Evolutionary conservation across 2,329 filamentous ascomycete genomes (phyloP), one percentile per base, ranked within the genome.

Genomic region (Paradendryphiella salina): DNA sequence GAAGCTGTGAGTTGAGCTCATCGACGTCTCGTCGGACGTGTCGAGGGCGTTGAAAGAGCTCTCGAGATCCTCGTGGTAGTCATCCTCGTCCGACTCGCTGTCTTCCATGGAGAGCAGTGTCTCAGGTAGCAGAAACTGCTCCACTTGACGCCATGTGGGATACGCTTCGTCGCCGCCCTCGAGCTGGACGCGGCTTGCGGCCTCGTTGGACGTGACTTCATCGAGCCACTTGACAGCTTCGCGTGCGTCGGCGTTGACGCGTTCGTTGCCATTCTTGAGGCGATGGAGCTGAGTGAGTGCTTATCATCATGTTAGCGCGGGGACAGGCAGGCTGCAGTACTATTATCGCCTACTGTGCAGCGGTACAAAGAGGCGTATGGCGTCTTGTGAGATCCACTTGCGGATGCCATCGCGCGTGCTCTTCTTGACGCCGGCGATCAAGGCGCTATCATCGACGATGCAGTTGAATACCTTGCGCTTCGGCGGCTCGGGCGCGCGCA

Each of bases 221-320:
- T 80, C 78, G 39, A 80, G 73, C 78, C 78, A 80, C 55, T 75
- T 71, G 38, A 80, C 70, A 35, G 77, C 77, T 55, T 80, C 77
- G 54, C 72, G 73, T 43, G 77, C 75, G 52, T 79, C 77, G 46
- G 72, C 65, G 40, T 73, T 73, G 60, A 76, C 67, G 44, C 74
- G 74, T 44, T 73, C 75, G 45, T 60, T 72, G 47, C 69, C 72
- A 29, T 67, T 69, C 62, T 75, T 77, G 39, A 79, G 70, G 54
- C 67, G 73, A 57, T 76, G 72, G 49, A 79, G 72, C 63, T 77
- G 73, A 35, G 75, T 70, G 46, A 79, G 71, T 40, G 77, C 77
- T 79, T 61, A 41, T 23, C 34, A 31, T 29, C 6, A n/a, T 50
- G 65, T 69, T 52, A 69, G 66, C 52, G 35, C 39, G 43, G 45